These are phyloP conservation scores for Inonotus hispidus DNA, from an alignment of 1,284 basidiomycete species.

Conservation along the genomic window DNA sequence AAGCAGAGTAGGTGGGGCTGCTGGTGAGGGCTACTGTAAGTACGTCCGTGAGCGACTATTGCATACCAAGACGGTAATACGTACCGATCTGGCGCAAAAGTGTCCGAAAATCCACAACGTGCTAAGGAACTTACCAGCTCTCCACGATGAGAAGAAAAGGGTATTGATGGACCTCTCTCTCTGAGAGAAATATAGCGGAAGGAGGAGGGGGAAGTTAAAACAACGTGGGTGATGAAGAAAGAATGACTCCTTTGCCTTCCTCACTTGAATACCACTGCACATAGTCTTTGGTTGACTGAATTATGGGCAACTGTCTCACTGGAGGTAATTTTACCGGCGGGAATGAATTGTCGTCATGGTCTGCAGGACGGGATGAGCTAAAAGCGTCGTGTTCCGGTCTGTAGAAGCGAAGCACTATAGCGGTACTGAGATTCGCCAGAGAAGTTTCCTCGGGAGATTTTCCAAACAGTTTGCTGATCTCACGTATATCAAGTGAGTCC, in stretches of 20 bases:
- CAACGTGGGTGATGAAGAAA: not conserved
- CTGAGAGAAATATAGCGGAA: too few relatives aligned
- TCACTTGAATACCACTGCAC: not conserved
- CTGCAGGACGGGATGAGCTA: not conserved
- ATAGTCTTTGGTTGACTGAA: not conserved
- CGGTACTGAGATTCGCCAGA: conserved; percentile 1
- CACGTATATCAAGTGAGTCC: not conserved
- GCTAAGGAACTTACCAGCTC: not conserved
- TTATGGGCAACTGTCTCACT: too few relatives aligned
- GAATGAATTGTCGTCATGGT: not conserved
- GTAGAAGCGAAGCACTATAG: conserved; percentile 1
- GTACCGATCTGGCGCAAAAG: conserved; percentile 7
- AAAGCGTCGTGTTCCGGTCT: not conserved
- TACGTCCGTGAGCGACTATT: not conserved
- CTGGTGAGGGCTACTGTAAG: not conserved
- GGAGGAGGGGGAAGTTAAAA: not conserved
- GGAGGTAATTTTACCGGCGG: not conserved
- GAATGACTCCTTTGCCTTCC: not conserved
- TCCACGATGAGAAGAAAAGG: not conserved
- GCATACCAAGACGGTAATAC: not conserved
- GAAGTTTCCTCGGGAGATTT: not conserved
- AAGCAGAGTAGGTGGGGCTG: not conserved
- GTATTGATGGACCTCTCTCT: too few relatives aligned
- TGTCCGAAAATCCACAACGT: not conserved
- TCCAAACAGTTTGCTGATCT: not conserved